Percentiles rank a stretch among this genome's conserved stretches.
phyloP scores from a whole-genome alignment of 78 protist genomes.

The Dictyostelium capitatum region DNA sequence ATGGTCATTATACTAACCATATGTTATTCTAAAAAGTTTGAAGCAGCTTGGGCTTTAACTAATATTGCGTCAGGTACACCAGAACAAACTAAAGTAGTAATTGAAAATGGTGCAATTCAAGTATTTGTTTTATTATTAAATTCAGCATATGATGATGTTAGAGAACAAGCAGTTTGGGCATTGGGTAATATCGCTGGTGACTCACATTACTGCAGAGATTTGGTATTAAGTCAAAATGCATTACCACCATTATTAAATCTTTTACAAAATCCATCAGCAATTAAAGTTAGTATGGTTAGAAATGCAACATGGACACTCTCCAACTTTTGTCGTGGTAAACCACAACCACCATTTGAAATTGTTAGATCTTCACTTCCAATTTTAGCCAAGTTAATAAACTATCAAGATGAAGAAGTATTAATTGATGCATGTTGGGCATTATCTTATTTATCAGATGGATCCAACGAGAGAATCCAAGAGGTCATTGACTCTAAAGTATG shows the following conservation, averaged over 20 bases:
- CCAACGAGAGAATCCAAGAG: constrained; percentile 87
- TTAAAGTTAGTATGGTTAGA: constrained; percentile 83
- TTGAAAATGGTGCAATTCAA: constrained; percentile 91
- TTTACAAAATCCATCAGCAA: not conserved
- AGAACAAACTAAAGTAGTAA: constrained; percentile 90
- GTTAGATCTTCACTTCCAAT: constrained; percentile 41
- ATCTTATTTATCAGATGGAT: constrained; percentile 90
- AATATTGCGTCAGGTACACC: constrained; percentile 97
- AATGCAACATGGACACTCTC: constrained; percentile 97
- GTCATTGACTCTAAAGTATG: constrained; percentile 86
- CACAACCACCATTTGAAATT: constrained; percentile 86
- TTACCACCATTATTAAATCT: constrained; percentile 51
- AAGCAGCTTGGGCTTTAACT: constrained; percentile 98
- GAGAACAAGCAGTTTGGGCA: constrained; percentile 98
- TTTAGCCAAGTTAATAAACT: constrained; percentile 79
- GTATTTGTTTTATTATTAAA: constrained; percentile 89
- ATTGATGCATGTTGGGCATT: constrained; percentile 98
- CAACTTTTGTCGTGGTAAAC: constrained; percentile 66
- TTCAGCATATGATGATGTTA: constrained; percentile 87
- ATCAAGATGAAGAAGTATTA: constrained; percentile 90
- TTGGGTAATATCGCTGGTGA: constrained; percentile 99
- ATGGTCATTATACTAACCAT: too few species aligned
- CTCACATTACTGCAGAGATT: constrained; percentile 89
- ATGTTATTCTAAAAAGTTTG: constrained; percentile 81
- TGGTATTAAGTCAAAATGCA: constrained; percentile 77